Base-by-base conservation (phyloP, 345 rosid species). In the Melaleuca alternifolia region DNA sequence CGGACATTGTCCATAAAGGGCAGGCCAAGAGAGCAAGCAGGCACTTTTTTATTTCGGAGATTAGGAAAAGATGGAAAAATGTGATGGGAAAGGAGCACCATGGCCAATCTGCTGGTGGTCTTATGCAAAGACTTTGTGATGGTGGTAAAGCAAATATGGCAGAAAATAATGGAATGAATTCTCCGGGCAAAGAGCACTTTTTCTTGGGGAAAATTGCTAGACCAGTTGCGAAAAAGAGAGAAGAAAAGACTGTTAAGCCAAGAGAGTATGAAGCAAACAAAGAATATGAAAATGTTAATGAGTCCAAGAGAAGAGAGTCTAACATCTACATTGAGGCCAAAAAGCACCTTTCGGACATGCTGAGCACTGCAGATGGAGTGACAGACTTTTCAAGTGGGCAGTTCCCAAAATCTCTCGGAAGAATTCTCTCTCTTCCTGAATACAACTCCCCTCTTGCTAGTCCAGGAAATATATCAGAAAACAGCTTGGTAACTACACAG, bases 291-390 rank as follows among this genome's bases (percentile, higher is more conserved):
- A 88, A 84, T 85, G 85, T 62, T 46, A 90, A 91, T 44, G 85
- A 85, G 86, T 90, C 94, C 52, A 89, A 89, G 87, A 90, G 89
- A 89, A 91, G 94, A 87, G 88, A 90, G 83, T 91, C 99, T 30
- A 92, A 91, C 91, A 94, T 98, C 88, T 96, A 98, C 81, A 62
- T 91, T 71, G 99, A 95, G 91, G 99, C 99, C 90, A 98, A 91
- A 93, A 98, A 94, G 88, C 99, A 95, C 92, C 94, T 98, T 26
- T 93, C 96, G 37, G 98, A 95, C 88, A 93, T 95, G 96, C 91
- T 98, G 87, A 92, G 90, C 86, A 91, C 84, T 87, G 96, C 93
- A 82, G 92, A 90, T 62, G 91, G 88, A 83, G 90, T 86, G 89
- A 88, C 83, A 11, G 91, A 88, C 86, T 87, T 89, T 90, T 93